phyloP scores from a whole-genome alignment of 352 stramenopile species.

The Chrysophaeum taylorii region DNA sequence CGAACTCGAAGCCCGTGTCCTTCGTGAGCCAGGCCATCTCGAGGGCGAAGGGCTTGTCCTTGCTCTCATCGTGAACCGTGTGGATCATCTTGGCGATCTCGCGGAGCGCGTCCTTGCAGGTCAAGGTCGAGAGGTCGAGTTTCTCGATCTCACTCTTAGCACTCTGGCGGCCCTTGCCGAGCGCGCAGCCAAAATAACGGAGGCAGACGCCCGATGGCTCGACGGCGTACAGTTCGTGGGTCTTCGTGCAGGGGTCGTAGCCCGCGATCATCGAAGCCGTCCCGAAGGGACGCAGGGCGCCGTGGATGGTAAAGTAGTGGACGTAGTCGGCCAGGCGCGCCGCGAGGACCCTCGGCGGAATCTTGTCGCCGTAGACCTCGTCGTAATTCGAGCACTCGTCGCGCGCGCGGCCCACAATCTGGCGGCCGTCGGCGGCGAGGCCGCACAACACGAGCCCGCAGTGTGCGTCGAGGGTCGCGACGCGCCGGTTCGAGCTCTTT shows the following conservation, averaged over 20 bases:
- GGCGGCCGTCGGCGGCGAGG: slow-evolving; percentile 82
- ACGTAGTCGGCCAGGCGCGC: slow-evolving; percentile 89
- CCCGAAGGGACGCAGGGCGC: slow-evolving; percentile 90
- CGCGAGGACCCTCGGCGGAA: slow-evolving; percentile 80
- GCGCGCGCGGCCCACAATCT: slow-evolving; percentile 85
- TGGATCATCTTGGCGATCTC: slow-evolving; percentile 95
- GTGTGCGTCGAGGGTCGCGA: slow-evolving; percentile 64
- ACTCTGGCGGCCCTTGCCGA: slow-evolving; percentile 91
- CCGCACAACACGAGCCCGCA: slow-evolving; percentile 83
- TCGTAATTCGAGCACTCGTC: slow-evolving; percentile 87
- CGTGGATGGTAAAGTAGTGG: slow-evolving; percentile 97
- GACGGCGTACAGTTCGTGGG: slow-evolving; percentile 73
- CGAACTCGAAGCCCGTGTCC: slow-evolving; percentile 85
- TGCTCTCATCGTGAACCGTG: slow-evolving; percentile 86
- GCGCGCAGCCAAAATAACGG: slow-evolving; percentile 88
- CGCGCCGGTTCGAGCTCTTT: slow-evolving; percentile 23
- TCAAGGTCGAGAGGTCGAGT: slow-evolving; percentile 42
- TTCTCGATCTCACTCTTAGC: slow-evolving; percentile 99
- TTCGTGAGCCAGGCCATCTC: slow-evolving; percentile 95
- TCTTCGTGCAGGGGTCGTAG: slow-evolving; percentile 52
- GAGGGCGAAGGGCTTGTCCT: slow-evolving; percentile 94
- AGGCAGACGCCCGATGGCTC: slow-evolving; percentile 65
- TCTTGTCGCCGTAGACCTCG: slow-evolving; percentile 86
- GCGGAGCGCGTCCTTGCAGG: slow-evolving; percentile 88
- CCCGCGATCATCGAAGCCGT: slow-evolving; percentile 83